A percentile compares a stretch with the other conserved stretches of the same genome.
Evolutionary conservation across 2,329 filamentous ascomycete species (phyloP).

Genomic region (Furcasterigmium furcatum): DNA sequence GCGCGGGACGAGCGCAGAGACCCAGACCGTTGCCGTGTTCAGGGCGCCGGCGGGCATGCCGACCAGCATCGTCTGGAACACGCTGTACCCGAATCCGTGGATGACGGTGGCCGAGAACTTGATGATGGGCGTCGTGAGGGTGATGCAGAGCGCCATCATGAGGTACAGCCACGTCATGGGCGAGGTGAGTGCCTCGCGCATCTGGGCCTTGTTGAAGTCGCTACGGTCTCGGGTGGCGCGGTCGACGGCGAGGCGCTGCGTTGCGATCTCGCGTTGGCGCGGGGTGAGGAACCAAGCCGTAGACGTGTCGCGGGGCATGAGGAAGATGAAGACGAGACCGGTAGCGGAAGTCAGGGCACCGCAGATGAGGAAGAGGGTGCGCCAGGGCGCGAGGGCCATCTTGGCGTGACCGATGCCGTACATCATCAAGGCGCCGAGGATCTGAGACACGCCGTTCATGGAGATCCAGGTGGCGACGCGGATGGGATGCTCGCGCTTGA

Average conservation of each 20-base stretch:
- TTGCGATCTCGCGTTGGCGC: constrained; percentile 5
- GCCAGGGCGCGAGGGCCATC: constrained; percentile 12
- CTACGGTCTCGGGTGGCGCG: constrained; percentile 10
- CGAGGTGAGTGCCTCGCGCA: constrained; percentile 13
- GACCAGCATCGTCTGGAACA: constrained; percentile 11
- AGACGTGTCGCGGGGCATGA: constrained; percentile 7
- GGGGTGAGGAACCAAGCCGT: constrained; percentile 6
- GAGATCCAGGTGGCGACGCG: constrained; percentile 23
- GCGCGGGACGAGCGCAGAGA: constrained; percentile 12
- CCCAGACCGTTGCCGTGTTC: constrained; percentile 4
- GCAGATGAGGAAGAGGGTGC: constrained; percentile 15
- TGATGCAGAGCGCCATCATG: constrained; percentile 17
- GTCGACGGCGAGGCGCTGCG: constrained; percentile 13
- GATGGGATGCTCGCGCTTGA: constrained; percentile 21
- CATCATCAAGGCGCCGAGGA: constrained; percentile 23
- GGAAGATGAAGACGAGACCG: constrained; percentile 3
- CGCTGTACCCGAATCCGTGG: constrained; percentile 12
- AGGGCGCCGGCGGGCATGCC: constrained; percentile 8
- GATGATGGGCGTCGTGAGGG: constrained; percentile 15
- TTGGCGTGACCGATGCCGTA: constrained; percentile 17
- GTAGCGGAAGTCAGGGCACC: constrained; percentile 5
- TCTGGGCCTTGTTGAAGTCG: constrained; percentile 12
- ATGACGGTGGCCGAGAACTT: constrained; percentile 13
- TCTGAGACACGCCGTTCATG: constrained; percentile 22
- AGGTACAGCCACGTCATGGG: constrained; percentile 12